Evolutionary conservation across 257 asterid genomes (phyloP), one percentile per base, ranked within the genome.

Genomic region (Solanum megistacrolobum): DNA sequence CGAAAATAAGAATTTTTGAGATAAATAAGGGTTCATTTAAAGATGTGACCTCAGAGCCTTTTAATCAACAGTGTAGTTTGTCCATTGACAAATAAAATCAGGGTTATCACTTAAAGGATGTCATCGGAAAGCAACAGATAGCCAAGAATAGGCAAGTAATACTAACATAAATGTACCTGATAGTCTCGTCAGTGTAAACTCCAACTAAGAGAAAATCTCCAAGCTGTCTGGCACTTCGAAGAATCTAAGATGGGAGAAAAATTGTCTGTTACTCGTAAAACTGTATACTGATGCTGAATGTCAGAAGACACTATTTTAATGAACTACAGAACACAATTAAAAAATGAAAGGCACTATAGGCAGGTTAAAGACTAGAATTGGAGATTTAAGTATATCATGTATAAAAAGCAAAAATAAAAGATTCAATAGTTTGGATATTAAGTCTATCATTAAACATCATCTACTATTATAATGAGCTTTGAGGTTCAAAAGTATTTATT

Each of bases 141-240:
- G 12, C 55, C 55, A 76, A 76, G 34, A 27, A 76, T n/a, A 76
- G 58, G 34, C 34, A 23, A 76, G 83, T 23, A 13, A 16, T 79
- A 79, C 65, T 14, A 85, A 9, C 39, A 85, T 43, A 34, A 69
- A 38, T 92, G 52, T 93, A 96, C 99, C 98, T 91, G 55, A 96
- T 93, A 46, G 96, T 93, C 58, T 94, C 93, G 85, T 95, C 98
- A 31, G 93, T 75, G 91, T 95, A 95, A 89, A 96, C 89, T 62
- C 99, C 99, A 88, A 96, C 98, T 81, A 96, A 95, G 88, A 96
- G 98, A 91, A 96, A 96, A 90, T 96, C 98, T 83, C 99, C 99
- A 58, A 91, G 98, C 88, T 94, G 95, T 88, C 93, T 92, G 36
- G 99, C 99, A 84, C 88, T 90, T 94, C 91, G 94, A 68, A 95